Conservation (phyloP, 768 basidiomycete genomes). For the Tremella fuciformis region DNA sequence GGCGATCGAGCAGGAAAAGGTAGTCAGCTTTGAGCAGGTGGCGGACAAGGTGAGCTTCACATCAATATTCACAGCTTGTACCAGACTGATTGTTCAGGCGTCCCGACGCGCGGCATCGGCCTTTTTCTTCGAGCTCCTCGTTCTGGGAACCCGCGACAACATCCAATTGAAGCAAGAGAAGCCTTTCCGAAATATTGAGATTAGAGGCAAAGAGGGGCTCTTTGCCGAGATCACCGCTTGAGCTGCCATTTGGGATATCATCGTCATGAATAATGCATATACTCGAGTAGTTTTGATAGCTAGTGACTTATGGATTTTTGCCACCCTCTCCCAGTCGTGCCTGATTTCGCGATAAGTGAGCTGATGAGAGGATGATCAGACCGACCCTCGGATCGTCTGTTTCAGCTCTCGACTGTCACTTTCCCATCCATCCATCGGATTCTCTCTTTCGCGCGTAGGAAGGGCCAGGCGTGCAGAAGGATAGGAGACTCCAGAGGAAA, state of each 20-base stretch:
- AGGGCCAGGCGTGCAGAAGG: too few relatives aligned
- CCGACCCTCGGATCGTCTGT: background rate
- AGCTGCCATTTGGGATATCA: background rate
- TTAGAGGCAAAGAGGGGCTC: constrained; percentile 74
- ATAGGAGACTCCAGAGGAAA: too few relatives aligned
- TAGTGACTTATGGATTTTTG: too few relatives aligned
- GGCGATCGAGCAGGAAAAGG: constrained; percentile 58
- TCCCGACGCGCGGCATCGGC: constrained; percentile 86
- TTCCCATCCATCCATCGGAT: too few relatives aligned
- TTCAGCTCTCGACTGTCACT: too few relatives aligned
- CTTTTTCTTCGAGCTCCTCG: constrained; percentile 97
- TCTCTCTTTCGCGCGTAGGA: too few relatives aligned
- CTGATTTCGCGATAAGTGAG: too few relatives aligned
- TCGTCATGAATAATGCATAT: too few relatives aligned
- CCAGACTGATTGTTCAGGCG: constrained; percentile 57
- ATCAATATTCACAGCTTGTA: background rate
- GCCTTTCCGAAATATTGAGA: constrained; percentile 81
- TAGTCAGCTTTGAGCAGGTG: constrained; percentile 65
- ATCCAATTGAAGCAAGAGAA: constrained; percentile 71
- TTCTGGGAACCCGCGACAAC: constrained; percentile 88
- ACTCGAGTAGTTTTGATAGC: too few relatives aligned
- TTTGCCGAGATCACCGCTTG: constrained; percentile 60
- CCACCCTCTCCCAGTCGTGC: too few relatives aligned
- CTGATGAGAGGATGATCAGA: too few relatives aligned
- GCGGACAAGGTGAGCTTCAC: constrained; percentile 37